These are phyloP conservation scores for Echeveria elegans DNA, from an alignment of 164 flowering plant species.

Conservation along the genomic window DNA sequence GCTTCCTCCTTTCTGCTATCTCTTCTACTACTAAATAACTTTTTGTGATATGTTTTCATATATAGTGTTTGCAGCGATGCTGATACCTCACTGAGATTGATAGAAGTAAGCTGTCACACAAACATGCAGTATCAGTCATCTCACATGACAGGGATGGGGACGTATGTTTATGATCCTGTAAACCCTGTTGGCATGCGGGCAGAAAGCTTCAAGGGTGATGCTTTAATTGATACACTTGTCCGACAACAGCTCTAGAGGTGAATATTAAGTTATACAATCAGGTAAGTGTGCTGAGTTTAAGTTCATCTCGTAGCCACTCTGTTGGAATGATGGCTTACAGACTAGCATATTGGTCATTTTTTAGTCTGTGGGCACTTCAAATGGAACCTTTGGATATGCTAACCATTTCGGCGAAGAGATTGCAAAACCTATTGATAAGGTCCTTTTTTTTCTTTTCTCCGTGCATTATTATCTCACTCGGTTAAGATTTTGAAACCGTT, in stretches of 20 bases:
- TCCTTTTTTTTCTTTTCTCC: conserved; percentile 13
- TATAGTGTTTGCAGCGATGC: background rate
- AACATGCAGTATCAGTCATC: conserved; percentile 63
- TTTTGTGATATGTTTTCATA: too few relatives aligned
- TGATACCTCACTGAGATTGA: background rate
- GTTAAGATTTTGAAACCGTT: background rate
- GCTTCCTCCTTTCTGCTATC: too few relatives aligned
- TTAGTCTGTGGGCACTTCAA: conserved; percentile 73
- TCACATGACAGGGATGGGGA: conserved; percentile 63
- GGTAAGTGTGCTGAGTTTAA: conserved; percentile 27
- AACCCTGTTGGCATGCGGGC: conserved; percentile 74
- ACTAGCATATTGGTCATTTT: conserved; percentile 8
- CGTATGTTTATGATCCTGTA: conserved; percentile 56
- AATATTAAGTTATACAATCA: conserved; percentile 48
- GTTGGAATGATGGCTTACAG: background rate
- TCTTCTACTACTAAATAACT: too few relatives aligned
- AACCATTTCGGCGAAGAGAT: conserved; percentile 62
- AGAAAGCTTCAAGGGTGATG: conserved; percentile 43
- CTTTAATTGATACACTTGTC: conserved; percentile 34
- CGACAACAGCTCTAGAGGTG: conserved; percentile 31
- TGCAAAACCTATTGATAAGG: conserved; percentile 61
- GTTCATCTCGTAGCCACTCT: background rate
- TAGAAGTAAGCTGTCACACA: conserved; percentile 1
- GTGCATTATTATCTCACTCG: conserved; percentile 6
- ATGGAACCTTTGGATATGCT: conserved; percentile 37